Base-by-base conservation (phyloP, 495 filamentous ascomycete genomes). In the Usnea hakonensis region DNA sequence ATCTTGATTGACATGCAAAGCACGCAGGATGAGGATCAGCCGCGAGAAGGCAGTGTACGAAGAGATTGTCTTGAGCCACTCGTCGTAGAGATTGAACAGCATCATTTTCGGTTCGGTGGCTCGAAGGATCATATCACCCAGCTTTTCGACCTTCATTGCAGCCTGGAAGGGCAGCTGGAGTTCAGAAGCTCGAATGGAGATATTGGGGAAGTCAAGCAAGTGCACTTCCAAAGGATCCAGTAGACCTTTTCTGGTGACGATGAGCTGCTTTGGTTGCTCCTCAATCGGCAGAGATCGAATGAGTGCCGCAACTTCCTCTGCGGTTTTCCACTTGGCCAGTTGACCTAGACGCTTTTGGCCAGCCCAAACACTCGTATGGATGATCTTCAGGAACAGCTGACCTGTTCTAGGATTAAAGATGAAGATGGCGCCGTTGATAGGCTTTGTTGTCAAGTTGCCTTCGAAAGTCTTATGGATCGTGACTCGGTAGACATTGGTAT, bases 391-490 rank as follows among this genome's bases (percentile, higher is more conserved):
- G 83, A 99, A 99, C 23, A 99, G 77, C 69, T 99, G 95, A 37
- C 95, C 95, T 65, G 95, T 97, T 53, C 95, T 86, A 21, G 95
- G 95, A 71, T 97, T 99, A 85, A 99, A 96, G 75, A 99, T 97
- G 79, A 99, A 97, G 70, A 99, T 99, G 38, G 95, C 95, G 70
- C 95, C 95, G 75, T 99, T 99, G 78, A 99, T 99, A 26, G 95
- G 95, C 76, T 99, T 99, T 0, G 95, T 99, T 2, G 95, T 99
- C 80, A 99, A 78, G 69, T 99, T 99, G 65, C 95, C 95, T 73
- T 99, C 95, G 66, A 99, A 99, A 0, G 95, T 99, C 83, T 99
- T 99, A 81, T 99, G 95, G 54, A 99, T 97, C 1, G 95, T 97
- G 65, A 99, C 95, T 75, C 95, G 94, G 70, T 99, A 99, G 59